These are phyloP conservation scores for Termitomyces sp. DNA, from an alignment of 768 basidiomycete species.

Conservation along the genomic window DNA sequence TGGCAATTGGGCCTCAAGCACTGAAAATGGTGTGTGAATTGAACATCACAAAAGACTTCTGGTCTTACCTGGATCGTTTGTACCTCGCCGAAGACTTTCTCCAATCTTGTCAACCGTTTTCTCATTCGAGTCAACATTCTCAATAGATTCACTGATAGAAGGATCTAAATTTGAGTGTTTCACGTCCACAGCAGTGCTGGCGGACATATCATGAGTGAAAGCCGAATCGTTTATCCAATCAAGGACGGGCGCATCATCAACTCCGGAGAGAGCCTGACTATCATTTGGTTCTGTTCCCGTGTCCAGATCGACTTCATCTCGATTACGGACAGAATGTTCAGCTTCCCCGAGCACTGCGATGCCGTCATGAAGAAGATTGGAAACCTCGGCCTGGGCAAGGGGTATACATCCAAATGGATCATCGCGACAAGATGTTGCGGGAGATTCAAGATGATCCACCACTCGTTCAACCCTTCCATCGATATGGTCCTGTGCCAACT, in stretches of 20 bases:
- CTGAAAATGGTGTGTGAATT: neutral
- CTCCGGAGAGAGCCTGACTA: neutral
- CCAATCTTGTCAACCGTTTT: neutral
- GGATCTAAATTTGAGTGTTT: neutral
- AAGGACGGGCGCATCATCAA: neutral
- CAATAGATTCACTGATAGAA: neutral
- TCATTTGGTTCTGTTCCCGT: neutral
- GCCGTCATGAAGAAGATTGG: conserved; percentile 13
- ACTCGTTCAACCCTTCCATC: neutral
- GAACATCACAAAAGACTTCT: neutral
- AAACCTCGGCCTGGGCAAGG: neutral
- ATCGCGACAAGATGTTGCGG: neutral
- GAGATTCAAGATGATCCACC: neutral
- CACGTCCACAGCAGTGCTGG: neutral
- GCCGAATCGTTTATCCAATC: neutral
- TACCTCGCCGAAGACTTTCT: neutral
- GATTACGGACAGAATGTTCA: neutral
- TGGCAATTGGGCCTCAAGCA: neutral
- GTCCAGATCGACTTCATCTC: neutral
- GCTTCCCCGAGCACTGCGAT: neutral
- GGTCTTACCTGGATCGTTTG: neutral
- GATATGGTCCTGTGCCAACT: neutral
- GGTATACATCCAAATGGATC: neutral
- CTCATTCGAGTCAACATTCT: neutral
- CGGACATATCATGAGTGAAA: neutral